Percentiles rank a stretch among this genome's conserved stretches.
Conservation (phyloP, 129 eudicot genomes). For the Mikania micrantha region DNA sequence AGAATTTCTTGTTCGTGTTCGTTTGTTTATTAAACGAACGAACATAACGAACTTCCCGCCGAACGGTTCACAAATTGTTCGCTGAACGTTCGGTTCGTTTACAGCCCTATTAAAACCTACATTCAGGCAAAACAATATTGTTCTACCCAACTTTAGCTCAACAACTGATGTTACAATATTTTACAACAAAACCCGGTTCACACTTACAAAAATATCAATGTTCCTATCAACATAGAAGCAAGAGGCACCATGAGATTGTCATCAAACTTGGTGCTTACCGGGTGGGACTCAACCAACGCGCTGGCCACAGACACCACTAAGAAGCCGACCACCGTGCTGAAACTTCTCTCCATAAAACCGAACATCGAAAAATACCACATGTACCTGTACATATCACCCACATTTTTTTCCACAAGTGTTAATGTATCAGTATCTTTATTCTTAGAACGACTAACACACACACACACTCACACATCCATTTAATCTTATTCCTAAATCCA, state of each 20-base stretch:
- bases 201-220: constrained; percentile 30
- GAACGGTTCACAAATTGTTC: no score
- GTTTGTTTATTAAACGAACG: no score
- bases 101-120: not conserved
- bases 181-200: not conserved
- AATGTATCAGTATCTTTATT: no score
- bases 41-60: no score
- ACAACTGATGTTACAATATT: not conserved
- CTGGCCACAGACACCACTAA: constrained; percentile 53
- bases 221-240: constrained; percentile 52
- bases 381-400: constrained; percentile 39
- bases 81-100: no score
- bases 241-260: constrained; percentile 89
- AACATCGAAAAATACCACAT: constrained; percentile 71
- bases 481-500: no score
- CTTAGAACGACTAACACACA: no score
- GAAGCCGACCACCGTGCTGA: constrained; percentile 47
- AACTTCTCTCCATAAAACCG: constrained; percentile 60
- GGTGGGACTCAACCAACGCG: constrained; percentile 80
- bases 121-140: not conserved
- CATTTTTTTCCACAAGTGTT: not conserved
- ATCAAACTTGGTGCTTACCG: constrained; percentile 68
- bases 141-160: not conserved
- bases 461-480: no score
- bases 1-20: no score